Conservation (phyloP, 202 grass and related monocot species). For the Zoysia matrella region DNA sequence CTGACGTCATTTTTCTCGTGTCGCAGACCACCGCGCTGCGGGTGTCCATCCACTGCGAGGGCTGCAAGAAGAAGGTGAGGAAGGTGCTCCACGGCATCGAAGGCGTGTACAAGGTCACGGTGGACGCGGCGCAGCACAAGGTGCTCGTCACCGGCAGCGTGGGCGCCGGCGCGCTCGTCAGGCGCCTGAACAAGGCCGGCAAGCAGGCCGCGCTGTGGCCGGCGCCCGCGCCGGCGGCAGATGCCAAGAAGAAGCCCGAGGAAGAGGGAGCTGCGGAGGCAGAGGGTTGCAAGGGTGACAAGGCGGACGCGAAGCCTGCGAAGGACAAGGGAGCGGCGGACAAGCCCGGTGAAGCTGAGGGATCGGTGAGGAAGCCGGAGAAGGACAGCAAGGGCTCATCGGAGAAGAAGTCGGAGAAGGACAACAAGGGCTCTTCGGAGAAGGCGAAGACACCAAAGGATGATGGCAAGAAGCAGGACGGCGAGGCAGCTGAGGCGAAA, state of each 20-base stretch:
- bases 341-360: too few relatives aligned
- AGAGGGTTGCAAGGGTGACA: constrained; percentile 13
- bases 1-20: neutral
- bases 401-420: constrained; percentile 29
- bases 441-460: constrained; percentile 26
- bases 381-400: constrained; percentile 27
- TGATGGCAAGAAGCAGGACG: constrained; percentile 24
- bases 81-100: constrained; percentile 68
- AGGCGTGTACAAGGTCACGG: constrained; percentile 70
- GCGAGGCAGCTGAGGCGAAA: constrained; percentile 42
- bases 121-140: constrained; percentile 83
- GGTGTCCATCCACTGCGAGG: constrained; percentile 97
- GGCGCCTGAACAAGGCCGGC: constrained; percentile 69
- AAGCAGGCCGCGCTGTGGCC: constrained; percentile 80
- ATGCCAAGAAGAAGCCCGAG: constrained; percentile 35
- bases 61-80: constrained; percentile 96
- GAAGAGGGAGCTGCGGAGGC: neutral
- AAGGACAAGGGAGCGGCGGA: constrained; percentile 34
- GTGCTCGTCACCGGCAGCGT: constrained; percentile 67
- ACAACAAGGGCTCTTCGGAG: neutral
- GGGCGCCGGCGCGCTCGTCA: constrained; percentile 57
- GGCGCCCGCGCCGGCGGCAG: neutral
- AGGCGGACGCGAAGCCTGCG: constrained; percentile 35
- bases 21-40: constrained; percentile 70
- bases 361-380: constrained; percentile 11